A percentile compares a stretch with the other conserved stretches of the same genome.
Evolutionary conservation across 345 rosid species (phyloP).

Genomic region (Eucalyptus cloeziana): DNA sequence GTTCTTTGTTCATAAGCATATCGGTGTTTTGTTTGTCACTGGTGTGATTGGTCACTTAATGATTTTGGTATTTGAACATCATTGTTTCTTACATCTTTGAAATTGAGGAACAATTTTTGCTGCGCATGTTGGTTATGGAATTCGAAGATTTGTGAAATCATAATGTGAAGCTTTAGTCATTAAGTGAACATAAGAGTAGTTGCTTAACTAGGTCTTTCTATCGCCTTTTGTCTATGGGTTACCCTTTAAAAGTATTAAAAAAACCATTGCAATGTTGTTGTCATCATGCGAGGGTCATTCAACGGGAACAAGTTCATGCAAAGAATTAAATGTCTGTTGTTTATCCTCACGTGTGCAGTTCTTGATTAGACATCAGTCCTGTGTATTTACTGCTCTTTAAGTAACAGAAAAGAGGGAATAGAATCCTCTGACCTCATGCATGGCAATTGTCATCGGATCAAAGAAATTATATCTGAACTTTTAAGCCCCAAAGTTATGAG

Average conservation of each 20-base stretch:
- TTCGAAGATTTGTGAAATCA: too few species aligned
- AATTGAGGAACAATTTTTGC: not conserved
- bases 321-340: not conserved
- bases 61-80: not conserved
- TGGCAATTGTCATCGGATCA: not conserved
- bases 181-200: too few species aligned
- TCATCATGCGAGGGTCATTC: too few species aligned
- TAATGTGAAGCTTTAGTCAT: too few species aligned
- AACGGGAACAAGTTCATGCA: too few species aligned
- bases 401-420: not conserved
- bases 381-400: not conserved
- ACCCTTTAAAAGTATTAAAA: too few species aligned
- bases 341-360: not conserved
- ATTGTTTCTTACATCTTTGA: not conserved
- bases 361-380: not conserved
- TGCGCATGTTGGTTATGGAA: not conserved
- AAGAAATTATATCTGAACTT: not conserved
- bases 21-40: not conserved
- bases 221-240: too few species aligned
- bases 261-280: too few species aligned
- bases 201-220: too few species aligned
- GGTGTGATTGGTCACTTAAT: not conserved
- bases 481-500: not conserved
- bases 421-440: not conserved
- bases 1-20: not conserved